Base-by-base conservation (phyloP, 2,329 filamentous ascomycete genomes). In the Microcyclospora pomicola region DNA sequence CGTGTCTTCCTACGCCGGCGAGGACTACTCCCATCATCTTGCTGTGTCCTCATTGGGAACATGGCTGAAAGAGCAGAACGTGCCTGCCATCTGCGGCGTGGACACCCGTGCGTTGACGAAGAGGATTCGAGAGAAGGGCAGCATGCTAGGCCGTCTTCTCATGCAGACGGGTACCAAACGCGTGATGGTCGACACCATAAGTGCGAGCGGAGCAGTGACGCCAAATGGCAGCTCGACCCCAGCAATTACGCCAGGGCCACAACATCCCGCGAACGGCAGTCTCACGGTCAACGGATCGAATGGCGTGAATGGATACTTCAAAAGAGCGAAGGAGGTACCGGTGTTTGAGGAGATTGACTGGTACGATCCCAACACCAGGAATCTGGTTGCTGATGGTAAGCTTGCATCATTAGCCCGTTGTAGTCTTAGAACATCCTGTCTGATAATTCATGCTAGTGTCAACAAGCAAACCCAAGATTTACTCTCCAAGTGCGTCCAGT, bases 81-180 rank as follows among this genome's bases (percentile, higher is more conserved):
- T 98, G 39, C 91, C 91, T 31, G 91, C 87, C 53, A 86, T 98
- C 61, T 91, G 91, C 57, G 91, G 86, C 41, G 80, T 98, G 43
- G 91, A 98, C 65, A 98, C 91, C 33, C 73, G 91, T 59, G 80
- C 83, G 39, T 67, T 98, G 59, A 98, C 91, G 36, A 95, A 96
- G 72, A 81, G 80, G 58, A 94, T 98, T 51, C 76, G 91, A 51
- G 73, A 93, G 54, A 78, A 94, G 62, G 91, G 91, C 57, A 94
- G 86, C 68, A 94, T 96, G 85, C 77, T 96, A 36, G 91, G 88
- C 44, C 82, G 84, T 49, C 75, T 98, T 72, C 71, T 91, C 47
- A 72, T 87, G 41, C 74, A 86, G 61, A 82, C 78, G 38, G 51
- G 63, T 5, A 54, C 56, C 14, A 43, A 50, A 49, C 50, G 64